Conservation (phyloP, 2,329 filamentous ascomycete genomes). For the Penicillium sp. region DNA sequence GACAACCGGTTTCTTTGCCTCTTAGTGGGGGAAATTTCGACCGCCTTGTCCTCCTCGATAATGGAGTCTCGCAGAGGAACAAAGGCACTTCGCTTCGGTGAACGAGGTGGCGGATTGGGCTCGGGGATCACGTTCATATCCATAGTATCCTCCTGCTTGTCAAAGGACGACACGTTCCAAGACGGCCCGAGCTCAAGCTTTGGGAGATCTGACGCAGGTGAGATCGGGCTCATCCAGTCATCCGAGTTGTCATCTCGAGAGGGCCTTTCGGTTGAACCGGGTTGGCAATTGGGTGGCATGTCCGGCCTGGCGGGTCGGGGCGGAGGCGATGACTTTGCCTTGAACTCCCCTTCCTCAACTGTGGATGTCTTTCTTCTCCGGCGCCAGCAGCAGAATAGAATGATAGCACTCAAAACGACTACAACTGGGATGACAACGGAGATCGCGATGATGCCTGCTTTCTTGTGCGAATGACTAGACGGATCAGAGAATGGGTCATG, state of each 20-base stretch:
- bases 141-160: constrained; percentile 17
- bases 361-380: constrained; percentile 27
- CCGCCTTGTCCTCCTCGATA: constrained; percentile 20
- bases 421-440: constrained; percentile 35
- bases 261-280: constrained; percentile 17
- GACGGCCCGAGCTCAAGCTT: constrained; percentile 34
- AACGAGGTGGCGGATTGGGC: constrained; percentile 26
- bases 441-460: constrained; percentile 37
- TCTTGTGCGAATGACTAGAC: constrained; percentile 23
- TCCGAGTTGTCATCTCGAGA: constrained; percentile 21
- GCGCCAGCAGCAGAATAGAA: constrained; percentile 36
- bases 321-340: constrained; percentile 22
- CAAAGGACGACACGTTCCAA: constrained; percentile 30
- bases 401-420: constrained; percentile 25
- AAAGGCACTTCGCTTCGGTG: constrained; percentile 31
- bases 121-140: constrained; percentile 19
- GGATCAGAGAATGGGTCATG: constrained; percentile 18
- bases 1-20: constrained; percentile 30
- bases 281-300: constrained; percentile 24
- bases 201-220: constrained; percentile 29
- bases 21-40: constrained; percentile 17
- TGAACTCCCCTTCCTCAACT: constrained; percentile 21
- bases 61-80: constrained; percentile 21
- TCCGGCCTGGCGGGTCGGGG: constrained; percentile 21
- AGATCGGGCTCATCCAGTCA: constrained; percentile 20